Evolutionary conservation across 2,329 filamentous ascomycete genomes (phyloP).

Genomic region (Aspergillus japonicus): DNA sequence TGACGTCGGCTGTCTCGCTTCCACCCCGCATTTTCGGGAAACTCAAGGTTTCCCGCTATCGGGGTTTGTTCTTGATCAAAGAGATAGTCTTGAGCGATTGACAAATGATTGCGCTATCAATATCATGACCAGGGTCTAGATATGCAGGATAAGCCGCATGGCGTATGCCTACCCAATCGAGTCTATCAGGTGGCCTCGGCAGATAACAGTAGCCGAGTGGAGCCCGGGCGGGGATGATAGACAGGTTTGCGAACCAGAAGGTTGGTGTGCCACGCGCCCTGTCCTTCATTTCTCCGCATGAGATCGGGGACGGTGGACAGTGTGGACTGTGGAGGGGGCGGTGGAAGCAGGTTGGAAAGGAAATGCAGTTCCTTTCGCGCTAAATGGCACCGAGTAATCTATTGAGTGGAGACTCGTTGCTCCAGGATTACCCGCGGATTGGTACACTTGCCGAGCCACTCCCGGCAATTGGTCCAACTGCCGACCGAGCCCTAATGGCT

Average conservation of each 20-base stretch:
- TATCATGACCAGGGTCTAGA: neutral
- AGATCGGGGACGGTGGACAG: neutral
- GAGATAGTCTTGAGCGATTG: neutral
- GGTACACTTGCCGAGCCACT: neutral
- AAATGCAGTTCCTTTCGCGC: neutral
- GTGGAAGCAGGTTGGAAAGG: neutral
- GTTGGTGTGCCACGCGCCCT: neutral
- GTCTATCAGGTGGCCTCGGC: neutral
- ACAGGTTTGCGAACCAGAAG: neutral
- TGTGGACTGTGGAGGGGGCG: neutral
- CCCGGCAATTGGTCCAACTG: neutral
- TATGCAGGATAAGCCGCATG: neutral
- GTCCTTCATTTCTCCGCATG: neutral
- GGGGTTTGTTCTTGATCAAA: neutral
- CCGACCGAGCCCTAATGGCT: neutral
- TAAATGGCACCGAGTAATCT: neutral
- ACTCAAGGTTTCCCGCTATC: neutral
- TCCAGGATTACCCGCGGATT: neutral
- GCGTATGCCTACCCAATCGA: neutral
- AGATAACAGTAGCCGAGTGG: neutral
- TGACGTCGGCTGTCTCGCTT: neutral
- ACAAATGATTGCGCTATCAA: neutral
- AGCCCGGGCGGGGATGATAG: neutral
- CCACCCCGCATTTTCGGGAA: neutral
- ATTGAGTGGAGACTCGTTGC: neutral